Base-by-base conservation (phyloP, 2,329 filamentous ascomycete genomes). In the Gaeumannomyces tritici region DNA sequence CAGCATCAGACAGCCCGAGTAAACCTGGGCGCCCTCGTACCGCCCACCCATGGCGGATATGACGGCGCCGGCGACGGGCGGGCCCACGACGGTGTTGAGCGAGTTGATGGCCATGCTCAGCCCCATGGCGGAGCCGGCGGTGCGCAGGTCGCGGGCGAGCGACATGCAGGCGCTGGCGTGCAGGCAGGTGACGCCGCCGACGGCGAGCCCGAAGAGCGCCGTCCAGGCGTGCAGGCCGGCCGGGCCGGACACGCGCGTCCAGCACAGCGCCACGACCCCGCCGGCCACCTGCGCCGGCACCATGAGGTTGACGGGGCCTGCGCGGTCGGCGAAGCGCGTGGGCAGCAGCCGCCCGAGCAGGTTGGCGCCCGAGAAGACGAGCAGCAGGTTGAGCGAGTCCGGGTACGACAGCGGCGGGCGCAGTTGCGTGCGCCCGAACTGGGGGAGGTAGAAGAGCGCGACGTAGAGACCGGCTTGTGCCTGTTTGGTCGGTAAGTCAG, bases 71-170 rank as follows among this genome's bases (percentile, higher is more conserved):
- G 77, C 80, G 63, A 84, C 81, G 0, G 83, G 81, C 5, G 82
- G 78, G 0, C 83, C 83, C 3, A 79, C 82, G 60, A 85, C 69
- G 3, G 76, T 77, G 0, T 81, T 80, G 61, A 85, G 76, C n/a
- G 76, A 78, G 24, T 83, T 76, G 62, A 69, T 60, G 27, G 62
- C 77, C 60, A 85, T 78, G 6, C 80, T 76, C 79, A 84, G 82
- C 1, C 83, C 82, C 71, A 83, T 81, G n/a, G 82, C 73, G n/a
- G 81, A 77, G 0, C 83, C 83, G 6, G 74, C 73, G 69, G 82
- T 83, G 64, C 77, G 77, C 63, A 83, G 63, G 67, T 85, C 80
- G 0, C 75, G 76, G 0, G 80, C 83, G 63, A 85, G 70, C 60
- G 76, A 80, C 54, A 75, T 76, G 31, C 83, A 63, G 0, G 78